phyloP scores from a whole-genome alignment of 345 rosid genomes.

The Eucalyptus regnans region DNA sequence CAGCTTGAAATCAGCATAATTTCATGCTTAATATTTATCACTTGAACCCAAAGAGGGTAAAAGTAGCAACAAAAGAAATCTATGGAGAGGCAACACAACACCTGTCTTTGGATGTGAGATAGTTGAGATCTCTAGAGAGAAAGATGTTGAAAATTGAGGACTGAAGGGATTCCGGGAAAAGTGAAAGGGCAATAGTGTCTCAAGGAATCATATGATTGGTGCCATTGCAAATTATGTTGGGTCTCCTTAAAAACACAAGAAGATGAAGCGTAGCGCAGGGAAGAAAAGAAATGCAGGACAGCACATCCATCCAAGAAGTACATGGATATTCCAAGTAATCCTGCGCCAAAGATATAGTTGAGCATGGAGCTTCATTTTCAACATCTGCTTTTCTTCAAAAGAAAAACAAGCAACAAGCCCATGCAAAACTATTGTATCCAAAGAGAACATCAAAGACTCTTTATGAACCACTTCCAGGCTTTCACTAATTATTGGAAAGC shows the following conservation, averaged over 20 bases:
- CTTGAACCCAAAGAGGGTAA: neutral
- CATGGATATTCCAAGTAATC: constrained; percentile 61
- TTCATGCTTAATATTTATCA: neutral
- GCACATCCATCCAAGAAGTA: constrained; percentile 61
- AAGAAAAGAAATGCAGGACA: constrained; percentile 47
- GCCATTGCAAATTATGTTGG: constrained; percentile 57
- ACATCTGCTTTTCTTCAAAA: constrained; percentile 4
- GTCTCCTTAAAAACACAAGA: constrained; percentile 49
- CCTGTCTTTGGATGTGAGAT: constrained; percentile 59
- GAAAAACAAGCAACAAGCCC: neutral
- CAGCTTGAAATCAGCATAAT: neutral
- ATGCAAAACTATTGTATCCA: neutral
- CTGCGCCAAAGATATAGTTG: constrained; percentile 97
- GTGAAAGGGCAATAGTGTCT: constrained; percentile 67
- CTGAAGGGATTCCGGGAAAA: constrained; percentile 65
- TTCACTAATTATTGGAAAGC: neutral
- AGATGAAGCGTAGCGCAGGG: constrained; percentile 59
- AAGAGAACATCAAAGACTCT: neutral
- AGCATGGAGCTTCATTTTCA: constrained; percentile 55
- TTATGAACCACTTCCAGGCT: neutral
- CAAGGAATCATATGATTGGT: constrained; percentile 45
- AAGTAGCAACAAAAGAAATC: neutral
- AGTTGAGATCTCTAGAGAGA: constrained; percentile 52
- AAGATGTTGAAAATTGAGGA: constrained; percentile 65
- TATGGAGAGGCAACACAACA: constrained; percentile 5